Evolutionary conservation across 305 asterid species (phyloP).

Genomic region (Fraxinus angustifolia): DNA sequence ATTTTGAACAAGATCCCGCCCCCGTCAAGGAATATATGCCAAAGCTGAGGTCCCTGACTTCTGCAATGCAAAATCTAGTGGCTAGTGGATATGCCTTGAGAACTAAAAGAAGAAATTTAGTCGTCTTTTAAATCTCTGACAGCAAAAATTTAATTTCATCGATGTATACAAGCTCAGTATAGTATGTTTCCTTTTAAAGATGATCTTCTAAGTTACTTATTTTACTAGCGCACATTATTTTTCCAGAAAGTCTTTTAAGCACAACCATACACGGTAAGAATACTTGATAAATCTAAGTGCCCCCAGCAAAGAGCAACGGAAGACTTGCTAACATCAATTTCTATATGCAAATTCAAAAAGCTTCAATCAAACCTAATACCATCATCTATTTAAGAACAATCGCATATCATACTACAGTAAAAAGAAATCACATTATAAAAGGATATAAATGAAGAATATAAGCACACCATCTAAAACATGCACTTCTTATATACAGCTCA

Average conservation of each 20-base stretch:
- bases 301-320: background rate
- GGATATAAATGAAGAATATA: background rate
- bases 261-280: background rate
- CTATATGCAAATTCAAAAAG: background rate
- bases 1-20: background rate
- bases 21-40: background rate
- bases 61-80: background rate
- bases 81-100: background rate
- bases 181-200: background rate
- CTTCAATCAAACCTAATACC: background rate
- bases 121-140: background rate
- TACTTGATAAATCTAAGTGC: slow-evolving; percentile 2
- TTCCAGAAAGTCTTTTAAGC: background rate
- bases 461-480: background rate
- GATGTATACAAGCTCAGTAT: background rate
- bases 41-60: background rate
- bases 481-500: background rate
- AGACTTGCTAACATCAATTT: background rate
- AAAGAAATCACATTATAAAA: background rate
- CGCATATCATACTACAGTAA: background rate
- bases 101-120: background rate
- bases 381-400: background rate
- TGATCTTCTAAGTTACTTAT: background rate
- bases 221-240: background rate
- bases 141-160: background rate